Conservation (phyloP, 2,329 filamentous ascomycete genomes). For the Aspergillus sp. region DNA sequence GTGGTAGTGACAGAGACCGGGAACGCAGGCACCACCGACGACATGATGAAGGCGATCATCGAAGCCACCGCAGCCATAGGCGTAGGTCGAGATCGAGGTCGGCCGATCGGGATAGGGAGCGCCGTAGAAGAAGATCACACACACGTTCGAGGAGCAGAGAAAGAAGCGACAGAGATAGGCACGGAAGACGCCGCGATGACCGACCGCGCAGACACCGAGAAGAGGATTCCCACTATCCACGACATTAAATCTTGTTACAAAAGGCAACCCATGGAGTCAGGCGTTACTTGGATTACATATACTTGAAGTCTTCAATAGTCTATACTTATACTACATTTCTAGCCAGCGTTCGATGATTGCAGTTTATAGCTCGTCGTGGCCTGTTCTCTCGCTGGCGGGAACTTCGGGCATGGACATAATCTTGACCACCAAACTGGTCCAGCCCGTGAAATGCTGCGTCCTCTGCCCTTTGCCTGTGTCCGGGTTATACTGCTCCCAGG, state of each 20-base stretch:
- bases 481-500: constrained; percentile 97
- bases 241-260: constrained; percentile 21
- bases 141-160: constrained; percentile 33
- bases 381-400: constrained; percentile 24
- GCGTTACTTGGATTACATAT: constrained; percentile 14
- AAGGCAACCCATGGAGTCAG: constrained; percentile 8
- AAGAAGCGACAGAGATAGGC: constrained; percentile 24
- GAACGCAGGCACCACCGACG: constrained; percentile 46
- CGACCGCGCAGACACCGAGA: constrained; percentile 26
- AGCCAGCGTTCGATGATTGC: constrained; percentile 9
- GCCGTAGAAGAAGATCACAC: constrained; percentile 24
- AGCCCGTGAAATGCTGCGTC: constrained; percentile 96
- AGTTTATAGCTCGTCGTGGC: constrained; percentile 51
- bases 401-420: constrained; percentile 92
- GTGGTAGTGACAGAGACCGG: constrained; percentile 27
- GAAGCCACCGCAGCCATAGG: constrained; percentile 34
- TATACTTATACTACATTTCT: constrained; percentile 13
- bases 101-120: constrained; percentile 18
- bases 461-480: constrained; percentile 91
- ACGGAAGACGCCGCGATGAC: constrained; percentile 26
- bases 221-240: constrained; percentile 24
- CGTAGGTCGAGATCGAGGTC: constrained; percentile 32
- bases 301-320: constrained; percentile 11
- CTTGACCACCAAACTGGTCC: constrained; percentile 98
- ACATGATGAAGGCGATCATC: constrained; percentile 32